These are phyloP conservation scores for Hyparrhenia diplandra DNA, from an alignment of 176 grass and related monocot genomes.

Conservation along the genomic window DNA sequence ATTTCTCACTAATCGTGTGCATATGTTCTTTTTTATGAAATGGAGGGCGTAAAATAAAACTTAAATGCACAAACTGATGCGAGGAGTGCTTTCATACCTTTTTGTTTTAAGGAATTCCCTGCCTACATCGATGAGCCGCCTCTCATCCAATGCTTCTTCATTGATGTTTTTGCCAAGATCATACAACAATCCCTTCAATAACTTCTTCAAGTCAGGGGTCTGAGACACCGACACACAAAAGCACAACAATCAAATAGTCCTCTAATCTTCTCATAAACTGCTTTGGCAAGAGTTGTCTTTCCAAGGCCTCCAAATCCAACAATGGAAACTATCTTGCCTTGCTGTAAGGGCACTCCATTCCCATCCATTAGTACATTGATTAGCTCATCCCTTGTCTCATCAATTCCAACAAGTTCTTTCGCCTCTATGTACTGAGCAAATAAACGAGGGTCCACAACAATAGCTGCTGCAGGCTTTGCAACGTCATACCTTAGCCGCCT, in stretches of 20 bases:
- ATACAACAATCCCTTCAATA: neutral
- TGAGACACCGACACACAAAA: neutral
- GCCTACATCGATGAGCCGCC: neutral
- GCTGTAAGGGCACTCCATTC: neutral
- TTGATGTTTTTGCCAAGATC: neutral
- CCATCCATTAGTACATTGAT: neutral
- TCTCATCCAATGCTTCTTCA: neutral
- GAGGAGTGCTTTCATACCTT: neutral
- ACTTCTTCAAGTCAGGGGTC: neutral
- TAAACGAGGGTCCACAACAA: neutral
- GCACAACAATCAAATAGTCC: neutral
- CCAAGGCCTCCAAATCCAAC: neutral
- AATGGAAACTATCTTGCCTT: neutral
- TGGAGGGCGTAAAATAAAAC: no score
- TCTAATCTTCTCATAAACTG: neutral
- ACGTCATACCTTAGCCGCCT: neutral
- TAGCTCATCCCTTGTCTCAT: neutral
- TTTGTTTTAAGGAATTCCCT: neutral
- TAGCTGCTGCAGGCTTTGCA: neutral
- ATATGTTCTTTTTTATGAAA: no score
- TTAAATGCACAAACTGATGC: neutral
- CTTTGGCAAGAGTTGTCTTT: neutral
- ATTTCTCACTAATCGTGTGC: no score
- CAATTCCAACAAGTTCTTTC: neutral
- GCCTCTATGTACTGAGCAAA: neutral